Evolutionary conservation across 2,329 filamentous ascomycete genomes (phyloP), one percentile per base, ranked within the genome.

Genomic region (Colletotrichum higginsianum): DNA sequence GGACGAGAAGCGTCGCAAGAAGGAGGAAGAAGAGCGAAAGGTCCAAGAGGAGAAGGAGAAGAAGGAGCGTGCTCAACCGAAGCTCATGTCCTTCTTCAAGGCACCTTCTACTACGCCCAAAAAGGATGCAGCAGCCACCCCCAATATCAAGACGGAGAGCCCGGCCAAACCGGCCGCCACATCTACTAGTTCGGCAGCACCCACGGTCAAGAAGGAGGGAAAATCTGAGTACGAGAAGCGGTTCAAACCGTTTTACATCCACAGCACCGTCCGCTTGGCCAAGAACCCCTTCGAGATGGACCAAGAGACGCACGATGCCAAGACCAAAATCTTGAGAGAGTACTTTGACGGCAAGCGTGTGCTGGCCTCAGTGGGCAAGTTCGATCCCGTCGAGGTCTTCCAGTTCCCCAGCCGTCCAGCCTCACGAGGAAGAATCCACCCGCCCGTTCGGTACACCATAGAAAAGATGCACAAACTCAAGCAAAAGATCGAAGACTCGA

Each of bases 211-310:
- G 21, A 74, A 76, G 49, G 76, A 79, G 30, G 40, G 74, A 9
- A 75, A 82, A 30, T 86, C 88, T 0, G 86, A 89, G 55, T 95
- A 94, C 75, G 84, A 93, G 21, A 91, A 90, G 75, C 84, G 87
- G 46, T 98, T 98, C 77, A 88, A 94, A 42, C 91, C 93, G 0
- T 98, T 98, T 80, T 95, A 93, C 73, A 78, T 96, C 56, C 92
- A 94, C 70, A 86, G 91, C 3, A 88, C 94, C 77, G 93, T 94
- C 1, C 88, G 83, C n/a, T 76, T 98, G 64, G 94, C 95, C 0
- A 86, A 87, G 0, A 83, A 86, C 60, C 85, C 84, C 2, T 89
- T 89, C 38, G 80, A 86, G 49, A 86, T 91, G 79, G 91, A 94
- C 74, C 79, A 86, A 1, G 85, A 90, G 71, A 87, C 89, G 0